Evolutionary conservation across 768 basidiomycete genomes (phyloP), one percentile per base, ranked within the genome.

Genomic region (Pisolithus orientalis): DNA sequence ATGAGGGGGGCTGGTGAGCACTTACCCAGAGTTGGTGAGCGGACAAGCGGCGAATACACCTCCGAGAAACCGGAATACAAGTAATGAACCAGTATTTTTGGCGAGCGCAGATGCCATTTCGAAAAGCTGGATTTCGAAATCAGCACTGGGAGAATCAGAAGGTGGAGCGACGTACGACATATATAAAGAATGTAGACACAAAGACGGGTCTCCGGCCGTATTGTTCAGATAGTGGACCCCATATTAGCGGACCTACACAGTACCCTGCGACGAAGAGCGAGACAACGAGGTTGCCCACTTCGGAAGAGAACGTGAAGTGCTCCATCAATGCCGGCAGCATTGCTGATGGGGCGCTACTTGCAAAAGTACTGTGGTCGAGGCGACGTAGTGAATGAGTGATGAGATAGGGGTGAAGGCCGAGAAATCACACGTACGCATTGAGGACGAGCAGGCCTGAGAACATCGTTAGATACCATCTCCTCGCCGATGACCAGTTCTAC

Each of bases 261-360:
- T 83, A 85, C n/a, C 84, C 84, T n/a, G 73, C 74, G 13, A 86
- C 76, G 62, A 85, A 86, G 4, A 86, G 72, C 2, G 84, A 78
- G 31, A 85, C 73, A 0, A 76, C 78, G 44, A 85, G 71, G 8
- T 72, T 75, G 5, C 70, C 80, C 25, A 82, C 72, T 60, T 79
- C 81, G 29, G 67, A 17, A 5, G 76, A 74, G 60, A 85, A 72
- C 9, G 68, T 56, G 54, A 83, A 83, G 32, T 79, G 64, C 7
- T 71, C 51, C 55, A 70, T 71, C 37, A 86, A 60, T 16, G 72
- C 60, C 1, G 66, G 62, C 29, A 78, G 65, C 51, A 82, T 70
- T 5, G 78, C 75, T 27, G 80, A 71, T 1, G 83, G 80, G 0
- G 79, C 79, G 14, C 82, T 76, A 56, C 82, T 83, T 14, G 84